These are phyloP conservation scores for Kodamaea laetipori DNA, from an alignment of 805 yeast species.

Conservation along the genomic window DNA sequence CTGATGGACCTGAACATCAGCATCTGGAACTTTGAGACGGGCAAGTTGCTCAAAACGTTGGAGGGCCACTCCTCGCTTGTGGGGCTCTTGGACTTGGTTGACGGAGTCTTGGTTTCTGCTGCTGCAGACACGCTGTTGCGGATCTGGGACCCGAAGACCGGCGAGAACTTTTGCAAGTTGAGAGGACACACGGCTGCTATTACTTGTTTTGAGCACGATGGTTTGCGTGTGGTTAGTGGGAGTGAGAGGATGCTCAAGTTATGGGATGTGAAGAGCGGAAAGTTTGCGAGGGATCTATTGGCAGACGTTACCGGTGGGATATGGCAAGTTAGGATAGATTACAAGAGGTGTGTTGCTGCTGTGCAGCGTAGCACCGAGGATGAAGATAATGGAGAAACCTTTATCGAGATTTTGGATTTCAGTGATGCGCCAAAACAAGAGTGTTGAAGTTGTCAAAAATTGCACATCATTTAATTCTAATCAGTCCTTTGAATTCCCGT, in stretches of 20 bases:
- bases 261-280: constrained; percentile 83
- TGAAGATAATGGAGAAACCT: constrained; percentile 55
- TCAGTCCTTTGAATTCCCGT: no score
- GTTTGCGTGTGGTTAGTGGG: constrained; percentile 82
- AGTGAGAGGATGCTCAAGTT: constrained; percentile 83
- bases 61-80: constrained; percentile 91
- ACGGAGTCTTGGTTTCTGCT: constrained; percentile 81
- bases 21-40: constrained; percentile 86
- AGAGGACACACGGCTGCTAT: constrained; percentile 87
- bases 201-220: constrained; percentile 90
- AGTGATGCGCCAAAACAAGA: constrained; percentile 41
- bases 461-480: no score
- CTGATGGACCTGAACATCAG: constrained; percentile 86
- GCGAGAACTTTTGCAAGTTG: constrained; percentile 63
- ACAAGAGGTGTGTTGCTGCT: constrained; percentile 85
- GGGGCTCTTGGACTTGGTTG: constrained; percentile 78
- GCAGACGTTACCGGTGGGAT: constrained; percentile 78
- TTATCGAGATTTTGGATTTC: constrained; percentile 83
- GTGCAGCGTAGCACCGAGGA: constrained; percentile 57
- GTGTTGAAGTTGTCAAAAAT: no score
- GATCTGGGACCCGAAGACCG: constrained; percentile 88
- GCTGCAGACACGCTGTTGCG: constrained; percentile 94
- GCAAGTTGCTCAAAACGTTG: constrained; percentile 65
- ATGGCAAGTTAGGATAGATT: constrained; percentile 93
- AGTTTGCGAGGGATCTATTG: constrained; percentile 69